phyloP scores from a whole-genome alignment of 352 stramenopile genomes.

The Globisporangium mamillatum region DNA sequence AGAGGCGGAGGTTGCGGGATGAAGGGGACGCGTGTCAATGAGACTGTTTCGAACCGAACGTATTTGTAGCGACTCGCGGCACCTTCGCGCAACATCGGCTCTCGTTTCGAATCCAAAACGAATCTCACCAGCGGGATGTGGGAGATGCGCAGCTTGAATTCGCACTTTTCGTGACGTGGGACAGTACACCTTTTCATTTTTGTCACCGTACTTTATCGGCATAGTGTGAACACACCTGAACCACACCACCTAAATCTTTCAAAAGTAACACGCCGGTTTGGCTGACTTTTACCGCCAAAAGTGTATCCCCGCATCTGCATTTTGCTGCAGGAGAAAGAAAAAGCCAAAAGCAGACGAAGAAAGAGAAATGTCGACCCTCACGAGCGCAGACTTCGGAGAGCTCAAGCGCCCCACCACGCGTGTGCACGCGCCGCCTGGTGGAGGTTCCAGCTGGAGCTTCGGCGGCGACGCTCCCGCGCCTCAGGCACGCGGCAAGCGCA shows the following conservation, averaged over 20 bases:
- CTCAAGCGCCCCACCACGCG: slow-evolving; percentile 83
- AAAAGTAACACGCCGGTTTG: neutral
- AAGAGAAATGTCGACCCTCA: slow-evolving; percentile 73
- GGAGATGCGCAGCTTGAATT: neutral
- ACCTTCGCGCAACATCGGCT: slow-evolving; percentile 9
- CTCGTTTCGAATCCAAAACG: slow-evolving; percentile 1
- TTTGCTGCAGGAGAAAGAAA: neutral
- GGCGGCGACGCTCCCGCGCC: slow-evolving; percentile 32
- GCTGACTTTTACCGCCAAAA: neutral
- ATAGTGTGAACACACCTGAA: neutral
- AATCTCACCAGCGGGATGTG: slow-evolving; percentile 2
- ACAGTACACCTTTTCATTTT: neutral
- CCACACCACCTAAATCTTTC: neutral
- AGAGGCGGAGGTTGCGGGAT: neutral
- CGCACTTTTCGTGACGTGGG: neutral
- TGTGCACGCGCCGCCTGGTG: slow-evolving; percentile 74
- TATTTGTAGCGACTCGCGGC: neutral
- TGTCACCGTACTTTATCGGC: neutral
- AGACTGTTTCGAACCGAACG: slow-evolving; percentile 13
- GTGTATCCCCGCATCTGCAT: neutral
- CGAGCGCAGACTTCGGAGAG: slow-evolving; percentile 77
- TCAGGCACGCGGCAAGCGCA: slow-evolving; percentile 23
- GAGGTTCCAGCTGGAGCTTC: slow-evolving; percentile 81
- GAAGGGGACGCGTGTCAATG: slow-evolving; percentile 8
- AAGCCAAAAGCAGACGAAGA: neutral